Percentiles rank a stretch among this genome's conserved stretches.
Conservation (phyloP, 768 basidiomycete genomes). For the Naematelia aurantialba region DNA sequence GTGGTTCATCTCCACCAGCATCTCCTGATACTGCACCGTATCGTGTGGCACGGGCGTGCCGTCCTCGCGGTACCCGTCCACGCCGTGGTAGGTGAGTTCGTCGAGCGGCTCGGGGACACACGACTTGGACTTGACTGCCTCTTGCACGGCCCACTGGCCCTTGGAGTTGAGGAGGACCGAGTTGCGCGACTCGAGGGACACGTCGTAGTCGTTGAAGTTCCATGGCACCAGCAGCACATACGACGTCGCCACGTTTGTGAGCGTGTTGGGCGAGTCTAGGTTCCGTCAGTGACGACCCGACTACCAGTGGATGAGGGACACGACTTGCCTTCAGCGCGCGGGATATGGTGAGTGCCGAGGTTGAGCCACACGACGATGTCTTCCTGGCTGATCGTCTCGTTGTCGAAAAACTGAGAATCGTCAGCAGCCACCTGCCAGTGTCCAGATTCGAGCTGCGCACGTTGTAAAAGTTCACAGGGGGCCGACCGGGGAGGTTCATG, state of each 20-base stretch:
- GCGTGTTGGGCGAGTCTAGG: slow-evolving; percentile 14
- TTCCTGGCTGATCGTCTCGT: slow-evolving; percentile 61
- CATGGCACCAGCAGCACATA: slow-evolving; percentile 61
- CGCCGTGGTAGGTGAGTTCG: background rate
- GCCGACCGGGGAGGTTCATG: slow-evolving; percentile 58
- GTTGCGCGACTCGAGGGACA: slow-evolving; percentile 56
- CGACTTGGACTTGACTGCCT: background rate
- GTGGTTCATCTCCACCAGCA: background rate
- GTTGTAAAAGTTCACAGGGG: slow-evolving; percentile 29
- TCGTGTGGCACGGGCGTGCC: background rate
- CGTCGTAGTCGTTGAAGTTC: slow-evolving; percentile 65
- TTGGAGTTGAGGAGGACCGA: slow-evolving; percentile 10
- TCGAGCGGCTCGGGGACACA: slow-evolving; percentile 1
- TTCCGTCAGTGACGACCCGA: background rate
- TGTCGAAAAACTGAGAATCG: slow-evolving; percentile 58
- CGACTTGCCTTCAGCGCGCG: slow-evolving; percentile 56
- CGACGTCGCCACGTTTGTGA: slow-evolving; percentile 21
- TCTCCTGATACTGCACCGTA: background rate
- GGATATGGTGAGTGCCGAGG: slow-evolving; percentile 65
- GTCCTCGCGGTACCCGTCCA: slow-evolving; percentile 2
- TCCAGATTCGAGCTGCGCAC: background rate
- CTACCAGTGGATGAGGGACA: background rate
- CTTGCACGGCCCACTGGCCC: slow-evolving; percentile 8
- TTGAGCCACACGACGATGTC: slow-evolving; percentile 68
- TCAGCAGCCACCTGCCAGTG: background rate